Evolutionary conservation across 2,329 filamentous ascomycete genomes (phyloP), one percentile per base, ranked within the genome.

Genomic region (Talaromyces sp.): DNA sequence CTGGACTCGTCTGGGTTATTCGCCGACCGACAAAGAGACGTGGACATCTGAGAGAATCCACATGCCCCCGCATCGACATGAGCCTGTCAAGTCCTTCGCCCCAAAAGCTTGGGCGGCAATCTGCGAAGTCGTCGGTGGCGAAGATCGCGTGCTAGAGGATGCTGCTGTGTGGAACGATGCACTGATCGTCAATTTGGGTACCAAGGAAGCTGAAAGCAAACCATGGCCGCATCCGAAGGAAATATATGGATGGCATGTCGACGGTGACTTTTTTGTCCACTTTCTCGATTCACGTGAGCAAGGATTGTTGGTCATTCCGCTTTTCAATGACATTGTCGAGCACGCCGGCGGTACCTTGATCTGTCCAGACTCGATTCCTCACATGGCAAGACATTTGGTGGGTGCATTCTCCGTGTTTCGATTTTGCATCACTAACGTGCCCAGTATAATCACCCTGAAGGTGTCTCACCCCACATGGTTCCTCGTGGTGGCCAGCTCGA

Each of bases 251-350:
- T 90, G 88, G 87, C 88, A 90, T 73, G 85, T 88, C 18, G 87
- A 90, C 73, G 87, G 88, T 8, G 87, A 90, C 67, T 90, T 89
- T 73, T 90, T 90, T 71, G 81, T 88, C 5, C 88, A 90, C 76
- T 91, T 87, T 67, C 82, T 91, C 39, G 88, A 90, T 70, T 87
- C 84, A 21, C 84, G 84, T 0, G 88, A 91, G 75, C 88, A 91
- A 72, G 88, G 80, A 0, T 75, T 90, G 14, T 79, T 90, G 0
- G 86, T 90, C 12, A 89, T 88, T 44, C 87, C 88, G 1, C 73
- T 90, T 5, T 90, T 87, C 76, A 86, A 81, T 0, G 86, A 90
- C 69, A 84, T 90, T 58, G 75, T 77, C 8, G 73, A 83, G 0
- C 79, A 81, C 37, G 87, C 85, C 5, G 88, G 88, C 28, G 88